These are phyloP conservation scores for Phytophthora pluvialis DNA, from an alignment of 352 stramenopile genomes.

Conservation along the genomic window DNA sequence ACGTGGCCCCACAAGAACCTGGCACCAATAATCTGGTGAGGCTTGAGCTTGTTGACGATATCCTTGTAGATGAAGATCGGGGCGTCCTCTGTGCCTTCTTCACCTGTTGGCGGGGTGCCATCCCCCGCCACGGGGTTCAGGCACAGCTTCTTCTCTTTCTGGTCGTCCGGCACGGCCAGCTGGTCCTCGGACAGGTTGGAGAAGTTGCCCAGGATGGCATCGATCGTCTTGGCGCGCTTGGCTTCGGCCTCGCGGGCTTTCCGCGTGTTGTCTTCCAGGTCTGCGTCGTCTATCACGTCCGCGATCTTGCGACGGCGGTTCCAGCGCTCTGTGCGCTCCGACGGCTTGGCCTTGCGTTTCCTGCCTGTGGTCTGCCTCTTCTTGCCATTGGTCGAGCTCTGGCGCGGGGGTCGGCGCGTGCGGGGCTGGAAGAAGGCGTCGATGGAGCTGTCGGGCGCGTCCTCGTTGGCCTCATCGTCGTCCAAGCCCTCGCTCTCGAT, in stretches of 20 bases:
- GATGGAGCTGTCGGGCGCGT: constrained; percentile 6
- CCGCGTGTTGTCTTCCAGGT: constrained; percentile 68
- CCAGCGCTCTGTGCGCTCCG: constrained; percentile 36
- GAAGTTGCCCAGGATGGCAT: constrained; percentile 47
- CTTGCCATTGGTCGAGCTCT: constrained; percentile 1
- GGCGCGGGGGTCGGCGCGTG: not conserved
- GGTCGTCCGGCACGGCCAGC: constrained; percentile 25
- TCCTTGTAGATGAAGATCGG: constrained; percentile 73
- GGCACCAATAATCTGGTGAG: constrained; percentile 78
- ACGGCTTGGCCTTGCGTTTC: constrained; percentile 34
- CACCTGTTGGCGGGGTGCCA: constrained; percentile 45
- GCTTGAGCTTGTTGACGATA: constrained; percentile 75
- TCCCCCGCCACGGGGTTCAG: constrained; percentile 57
- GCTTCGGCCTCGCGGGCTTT: constrained; percentile 71
- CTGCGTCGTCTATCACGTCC: constrained; percentile 68
- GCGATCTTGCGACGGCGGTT: constrained; percentile 71
- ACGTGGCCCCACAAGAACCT: constrained; percentile 89
- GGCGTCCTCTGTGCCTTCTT: constrained; percentile 52
- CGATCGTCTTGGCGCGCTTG: constrained; percentile 46
- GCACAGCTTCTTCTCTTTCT: constrained; percentile 52
- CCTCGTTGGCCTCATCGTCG: constrained; percentile 23
- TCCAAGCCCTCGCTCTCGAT: constrained; percentile 34
- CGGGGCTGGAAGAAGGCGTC: constrained; percentile 18
- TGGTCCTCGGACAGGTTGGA: constrained; percentile 43
- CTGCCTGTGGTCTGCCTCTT: constrained; percentile 18